Percentiles rank a stretch among this genome's conserved stretches.
Evolutionary conservation across 495 filamentous ascomycete species (phyloP).

Genomic region (Thermothielavioides terrestris): DNA sequence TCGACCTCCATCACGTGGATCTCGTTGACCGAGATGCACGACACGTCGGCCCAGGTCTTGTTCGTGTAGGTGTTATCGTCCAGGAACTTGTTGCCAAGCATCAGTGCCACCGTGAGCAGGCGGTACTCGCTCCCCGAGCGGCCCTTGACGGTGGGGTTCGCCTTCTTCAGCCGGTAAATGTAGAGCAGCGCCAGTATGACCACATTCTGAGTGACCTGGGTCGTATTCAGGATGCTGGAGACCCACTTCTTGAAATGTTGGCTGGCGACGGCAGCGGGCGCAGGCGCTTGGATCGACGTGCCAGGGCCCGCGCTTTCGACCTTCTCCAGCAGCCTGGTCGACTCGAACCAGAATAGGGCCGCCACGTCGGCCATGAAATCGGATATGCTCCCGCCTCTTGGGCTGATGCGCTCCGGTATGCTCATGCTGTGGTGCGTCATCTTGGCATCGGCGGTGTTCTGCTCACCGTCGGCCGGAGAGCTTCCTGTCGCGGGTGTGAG

Average conservation of each 20-base stretch:
- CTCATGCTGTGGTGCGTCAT: slow-evolving; percentile 55
- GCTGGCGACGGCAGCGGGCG: slow-evolving; percentile 64
- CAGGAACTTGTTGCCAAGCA: slow-evolving; percentile 98
- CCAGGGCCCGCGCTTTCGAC: slow-evolving; percentile 51
- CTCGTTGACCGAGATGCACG: slow-evolving; percentile 85
- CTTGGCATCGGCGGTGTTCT: slow-evolving; percentile 30
- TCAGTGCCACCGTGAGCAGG: slow-evolving; percentile 90
- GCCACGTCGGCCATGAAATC: slow-evolving; percentile 91
- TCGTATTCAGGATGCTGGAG: slow-evolving; percentile 78
- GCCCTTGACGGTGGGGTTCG: slow-evolving; percentile 78
- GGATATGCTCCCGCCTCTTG: slow-evolving; percentile 61
- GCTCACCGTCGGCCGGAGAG: slow-evolving; percentile 20
- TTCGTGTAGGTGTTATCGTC: slow-evolving; percentile 99
- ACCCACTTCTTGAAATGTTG: slow-evolving; percentile 90
- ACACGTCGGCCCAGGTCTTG: slow-evolving; percentile 99
- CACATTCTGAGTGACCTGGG: slow-evolving; percentile 95
- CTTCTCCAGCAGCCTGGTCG: slow-evolving; percentile 60
- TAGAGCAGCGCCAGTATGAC: slow-evolving; percentile 85
- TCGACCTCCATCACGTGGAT: slow-evolving; percentile 99
- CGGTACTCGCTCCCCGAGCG: slow-evolving; percentile 91
- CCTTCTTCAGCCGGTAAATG: slow-evolving; percentile 84
- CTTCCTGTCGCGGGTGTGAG: slow-evolving; percentile 27
- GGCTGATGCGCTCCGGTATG: slow-evolving; percentile 65
- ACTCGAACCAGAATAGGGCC: slow-evolving; percentile 98
- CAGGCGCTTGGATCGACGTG: slow-evolving; percentile 45